phyloP scores from a whole-genome alignment of 306 rosid species.

The Prunus mira region DNA sequence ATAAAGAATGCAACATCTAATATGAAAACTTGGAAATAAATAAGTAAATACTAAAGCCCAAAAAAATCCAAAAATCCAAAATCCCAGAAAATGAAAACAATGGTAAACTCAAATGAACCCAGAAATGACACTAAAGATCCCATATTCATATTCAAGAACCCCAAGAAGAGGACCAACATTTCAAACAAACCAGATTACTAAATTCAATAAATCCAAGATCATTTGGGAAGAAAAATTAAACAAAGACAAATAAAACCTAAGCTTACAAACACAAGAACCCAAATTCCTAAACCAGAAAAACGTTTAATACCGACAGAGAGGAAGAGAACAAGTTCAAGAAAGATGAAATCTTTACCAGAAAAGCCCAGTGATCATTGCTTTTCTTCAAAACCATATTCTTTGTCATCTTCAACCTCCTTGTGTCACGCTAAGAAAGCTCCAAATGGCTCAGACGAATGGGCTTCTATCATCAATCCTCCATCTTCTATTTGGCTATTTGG shows the following conservation, averaged over 20 bases:
- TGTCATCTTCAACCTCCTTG: constrained; percentile 17
- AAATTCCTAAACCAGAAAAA: background rate
- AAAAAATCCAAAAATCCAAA: background rate
- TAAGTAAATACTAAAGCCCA: background rate
- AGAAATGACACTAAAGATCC: background rate
- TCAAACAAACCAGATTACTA: background rate
- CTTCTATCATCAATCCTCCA: background rate
- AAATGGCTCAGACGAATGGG: background rate
- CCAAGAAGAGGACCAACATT: background rate
- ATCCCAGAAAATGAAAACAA: background rate
- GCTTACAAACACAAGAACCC: background rate
- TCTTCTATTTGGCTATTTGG: background rate
- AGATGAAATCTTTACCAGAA: constrained; percentile 43
- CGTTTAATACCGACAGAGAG: background rate
- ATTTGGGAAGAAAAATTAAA: background rate
- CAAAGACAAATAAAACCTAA: background rate
- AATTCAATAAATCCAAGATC: background rate
- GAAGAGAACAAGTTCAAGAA: background rate
- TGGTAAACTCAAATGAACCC: background rate
- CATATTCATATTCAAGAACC: constrained; percentile 7
- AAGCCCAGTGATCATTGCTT: constrained; percentile 65
- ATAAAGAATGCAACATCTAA: background rate
- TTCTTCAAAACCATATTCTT: constrained; percentile 21
- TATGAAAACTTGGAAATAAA: background rate
- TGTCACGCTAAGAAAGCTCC: background rate